Evolutionary conservation across 306 rosid genomes (phyloP).

Genomic region (Elaeagnus macrophylla): DNA sequence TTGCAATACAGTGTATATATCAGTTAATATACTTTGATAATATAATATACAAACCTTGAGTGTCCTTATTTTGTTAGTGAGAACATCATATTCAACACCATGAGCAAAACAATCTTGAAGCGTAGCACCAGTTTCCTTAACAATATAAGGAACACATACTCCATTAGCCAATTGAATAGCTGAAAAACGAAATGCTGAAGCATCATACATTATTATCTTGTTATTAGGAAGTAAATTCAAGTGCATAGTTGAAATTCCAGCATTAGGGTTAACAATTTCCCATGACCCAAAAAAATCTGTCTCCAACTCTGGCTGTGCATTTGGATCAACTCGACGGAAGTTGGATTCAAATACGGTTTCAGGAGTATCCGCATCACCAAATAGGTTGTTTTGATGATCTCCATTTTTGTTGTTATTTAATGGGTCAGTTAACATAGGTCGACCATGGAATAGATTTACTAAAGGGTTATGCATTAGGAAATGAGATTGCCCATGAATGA

Average conservation of each 20-base stretch:
- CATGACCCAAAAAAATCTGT: slow-evolving; percentile 29
- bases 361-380: too few species aligned
- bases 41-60: slow-evolving; percentile 39
- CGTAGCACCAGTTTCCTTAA: background rate
- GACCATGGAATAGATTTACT: background rate
- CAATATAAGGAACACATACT: slow-evolving; percentile 35
- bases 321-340: background rate
- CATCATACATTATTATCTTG: slow-evolving; percentile 46
- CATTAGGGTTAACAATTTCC: slow-evolving; percentile 24
- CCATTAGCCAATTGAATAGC: slow-evolving; percentile 34
- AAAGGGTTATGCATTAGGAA: background rate
- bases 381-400: too few species aligned
- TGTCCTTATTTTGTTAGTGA: slow-evolving; percentile 39
- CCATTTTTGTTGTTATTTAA: too few species aligned
- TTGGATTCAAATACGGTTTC: background rate
- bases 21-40: background rate
- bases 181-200: slow-evolving; percentile 42
- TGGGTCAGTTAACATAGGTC: background rate
- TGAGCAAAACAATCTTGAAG: slow-evolving; percentile 61
- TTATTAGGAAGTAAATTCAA: slow-evolving; percentile 56
- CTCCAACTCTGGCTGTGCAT: slow-evolving; percentile 16
- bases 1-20: too few species aligned
- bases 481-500: slow-evolving; percentile 9
- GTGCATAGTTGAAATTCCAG: slow-evolving; percentile 80
- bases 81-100: slow-evolving; percentile 42